Evolutionary conservation across 2,329 filamentous ascomycete genomes (phyloP).

Genomic region (Sarocladium brachiariae): DNA sequence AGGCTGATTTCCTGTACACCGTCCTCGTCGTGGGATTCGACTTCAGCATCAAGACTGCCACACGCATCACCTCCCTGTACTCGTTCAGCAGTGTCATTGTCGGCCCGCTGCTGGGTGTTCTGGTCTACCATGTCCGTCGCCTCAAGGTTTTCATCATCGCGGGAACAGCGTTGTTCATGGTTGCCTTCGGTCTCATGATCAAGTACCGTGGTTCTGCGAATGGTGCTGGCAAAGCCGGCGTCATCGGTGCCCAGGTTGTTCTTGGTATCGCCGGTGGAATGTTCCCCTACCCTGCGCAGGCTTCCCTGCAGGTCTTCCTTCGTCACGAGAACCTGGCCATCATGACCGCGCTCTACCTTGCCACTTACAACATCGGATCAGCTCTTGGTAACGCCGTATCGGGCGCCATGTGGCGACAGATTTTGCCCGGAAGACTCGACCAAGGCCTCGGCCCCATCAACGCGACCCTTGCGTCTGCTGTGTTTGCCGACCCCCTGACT

Average conservation of each 20-base stretch:
- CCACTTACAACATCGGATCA: conserved; percentile 56
- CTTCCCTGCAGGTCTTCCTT: conserved; percentile 34
- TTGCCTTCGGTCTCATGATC: conserved; percentile 60
- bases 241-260: conserved; percentile 56
- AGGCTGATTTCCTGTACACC: conserved; percentile 58
- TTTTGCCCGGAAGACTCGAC: conserved; percentile 40
- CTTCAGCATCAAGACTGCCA: conserved; percentile 48
- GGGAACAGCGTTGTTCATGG: conserved; percentile 54
- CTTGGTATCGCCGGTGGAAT: conserved; percentile 58
- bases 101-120: conserved; percentile 47
- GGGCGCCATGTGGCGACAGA: conserved; percentile 56
- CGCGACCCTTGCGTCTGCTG: conserved; percentile 26
- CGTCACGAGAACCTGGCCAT: conserved; percentile 52
- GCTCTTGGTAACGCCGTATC: conserved; percentile 54
- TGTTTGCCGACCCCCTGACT: conserved; percentile 31
- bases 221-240: conserved; percentile 39
- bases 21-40: conserved; percentile 56
- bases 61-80: conserved; percentile 54
- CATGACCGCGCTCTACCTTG: conserved; percentile 56
- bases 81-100: conserved; percentile 49
- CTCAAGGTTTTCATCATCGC: conserved; percentile 58
- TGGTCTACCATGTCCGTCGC: conserved; percentile 50
- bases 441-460: conserved; percentile 29
- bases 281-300: conserved; percentile 46
- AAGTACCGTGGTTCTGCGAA: conserved; percentile 49